Conservation (phyloP, 1,284 basidiomycete species). For the Somion occarium region DNA sequence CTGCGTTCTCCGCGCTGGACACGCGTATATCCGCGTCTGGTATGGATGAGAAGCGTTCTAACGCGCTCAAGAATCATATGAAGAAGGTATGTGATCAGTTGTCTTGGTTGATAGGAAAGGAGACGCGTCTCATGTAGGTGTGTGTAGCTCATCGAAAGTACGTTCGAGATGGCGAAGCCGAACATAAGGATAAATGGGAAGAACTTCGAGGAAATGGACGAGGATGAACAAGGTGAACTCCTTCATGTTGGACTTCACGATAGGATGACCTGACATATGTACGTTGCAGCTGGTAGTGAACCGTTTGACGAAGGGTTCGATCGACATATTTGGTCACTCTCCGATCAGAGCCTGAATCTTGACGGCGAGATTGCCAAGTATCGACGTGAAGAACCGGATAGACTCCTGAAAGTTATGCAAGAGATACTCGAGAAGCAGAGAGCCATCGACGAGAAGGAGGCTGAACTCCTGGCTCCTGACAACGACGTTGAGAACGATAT, state of each 20-base stretch:
- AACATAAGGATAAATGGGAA: conserved; percentile 80
- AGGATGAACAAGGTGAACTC: conserved; percentile 47
- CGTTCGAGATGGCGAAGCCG: conserved; percentile 59
- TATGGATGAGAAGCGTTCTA: conserved; percentile 31
- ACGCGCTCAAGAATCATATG: conserved; percentile 41
- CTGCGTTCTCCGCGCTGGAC: conserved; percentile 41
- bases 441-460: conserved; percentile 33
- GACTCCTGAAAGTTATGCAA: conserved; percentile 44
- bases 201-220: conserved; percentile 61
- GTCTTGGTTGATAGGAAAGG: neutral
- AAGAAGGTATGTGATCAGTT: conserved; percentile 37
- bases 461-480: conserved; percentile 21
- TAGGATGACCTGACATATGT: neutral
- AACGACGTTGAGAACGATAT: conserved; percentile 18
- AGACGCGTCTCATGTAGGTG: neutral
- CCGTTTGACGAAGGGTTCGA: conserved; percentile 79
- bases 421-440: conserved; percentile 42
- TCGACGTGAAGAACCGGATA: conserved; percentile 50
- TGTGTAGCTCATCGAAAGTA: conserved; percentile 51
- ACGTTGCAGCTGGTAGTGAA: conserved; percentile 32
- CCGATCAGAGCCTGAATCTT: conserved; percentile 62
- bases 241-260: neutral
- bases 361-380: conserved; percentile 61
- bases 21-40: conserved; percentile 33
- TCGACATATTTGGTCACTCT: conserved; percentile 65